Conservation (phyloP, 495 filamentous ascomycete species). For the Aspergillus conjunctus region DNA sequence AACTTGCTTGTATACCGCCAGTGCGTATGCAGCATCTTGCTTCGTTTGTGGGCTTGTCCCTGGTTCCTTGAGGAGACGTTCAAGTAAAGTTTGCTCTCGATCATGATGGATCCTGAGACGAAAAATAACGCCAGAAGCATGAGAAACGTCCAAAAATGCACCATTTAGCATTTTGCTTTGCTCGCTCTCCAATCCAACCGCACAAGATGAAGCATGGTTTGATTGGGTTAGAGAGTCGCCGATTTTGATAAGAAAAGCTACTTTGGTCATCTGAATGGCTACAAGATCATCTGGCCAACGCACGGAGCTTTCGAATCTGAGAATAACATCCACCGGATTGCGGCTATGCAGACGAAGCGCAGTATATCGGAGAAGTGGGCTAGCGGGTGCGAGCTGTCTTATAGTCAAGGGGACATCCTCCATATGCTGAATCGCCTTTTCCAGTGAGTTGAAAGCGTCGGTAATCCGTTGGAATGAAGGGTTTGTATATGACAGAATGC, state of each 20-base stretch:
- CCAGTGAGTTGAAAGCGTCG: constrained; percentile 67
- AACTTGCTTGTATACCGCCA: constrained; percentile 68
- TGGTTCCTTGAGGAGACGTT: constrained; percentile 75
- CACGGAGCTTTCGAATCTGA: constrained; percentile 91
- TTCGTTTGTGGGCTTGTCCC: constrained; percentile 58
- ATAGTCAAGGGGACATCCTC: constrained; percentile 80
- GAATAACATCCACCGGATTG: constrained; percentile 63
- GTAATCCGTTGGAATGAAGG: constrained; percentile 58
- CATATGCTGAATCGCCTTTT: constrained; percentile 70
- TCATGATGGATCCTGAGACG: constrained; percentile 68
- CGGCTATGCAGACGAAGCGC: constrained; percentile 52
- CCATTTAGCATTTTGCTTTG: constrained; percentile 67
- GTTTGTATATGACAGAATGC: constrained; percentile 39
- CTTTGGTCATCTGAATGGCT: constrained; percentile 91
- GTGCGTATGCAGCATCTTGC: constrained; percentile 65
- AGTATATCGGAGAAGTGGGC: constrained; percentile 71
- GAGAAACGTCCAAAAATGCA: constrained; percentile 79
- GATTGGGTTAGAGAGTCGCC: constrained; percentile 65
- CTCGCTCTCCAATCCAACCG: constrained; percentile 80
- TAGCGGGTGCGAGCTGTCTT: constrained; percentile 71
- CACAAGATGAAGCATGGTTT: constrained; percentile 53
- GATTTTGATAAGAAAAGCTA: constrained; percentile 86
- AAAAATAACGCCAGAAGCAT: constrained; percentile 64
- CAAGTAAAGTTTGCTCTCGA: constrained; percentile 78
- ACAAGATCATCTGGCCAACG: constrained; percentile 91